Evolutionary conservation across 331 rosid species (phyloP).

Genomic region (Saraca asoca): DNA sequence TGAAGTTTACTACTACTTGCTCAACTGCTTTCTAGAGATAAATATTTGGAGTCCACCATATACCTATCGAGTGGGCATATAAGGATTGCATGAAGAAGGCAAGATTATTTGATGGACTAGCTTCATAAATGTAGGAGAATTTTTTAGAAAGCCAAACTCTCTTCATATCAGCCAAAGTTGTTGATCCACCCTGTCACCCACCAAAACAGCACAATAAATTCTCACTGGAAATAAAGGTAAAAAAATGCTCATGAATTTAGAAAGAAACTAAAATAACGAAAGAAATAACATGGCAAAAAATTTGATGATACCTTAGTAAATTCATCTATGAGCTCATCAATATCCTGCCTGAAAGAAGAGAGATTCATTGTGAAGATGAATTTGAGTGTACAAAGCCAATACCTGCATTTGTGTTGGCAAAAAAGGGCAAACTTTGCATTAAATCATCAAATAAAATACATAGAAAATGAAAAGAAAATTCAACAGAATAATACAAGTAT

Average conservation of each 20-base stretch:
- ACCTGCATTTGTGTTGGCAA: constrained; percentile 7
- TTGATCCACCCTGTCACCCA: constrained; percentile 52
- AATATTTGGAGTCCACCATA: neutral
- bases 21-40: constrained; percentile 2
- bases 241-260: neutral
- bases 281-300: neutral
- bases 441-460: constrained; percentile 5
- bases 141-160: constrained; percentile 74
- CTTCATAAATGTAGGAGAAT: constrained; percentile 78
- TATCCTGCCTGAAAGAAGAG: constrained; percentile 60
- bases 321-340: constrained; percentile 72
- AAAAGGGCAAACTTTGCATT: neutral
- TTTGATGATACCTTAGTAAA: constrained; percentile 49
- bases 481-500: constrained; percentile 3
- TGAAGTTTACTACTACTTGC: constrained; percentile 1
- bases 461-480: neutral
- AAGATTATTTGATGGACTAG: constrained; percentile 63
- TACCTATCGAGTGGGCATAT: constrained; percentile 77
- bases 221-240: constrained; percentile 23
- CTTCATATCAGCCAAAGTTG: constrained; percentile 67
- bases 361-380: constrained; percentile 45
- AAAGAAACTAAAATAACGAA: constrained; percentile 18
- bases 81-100: constrained; percentile 93
- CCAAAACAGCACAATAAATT: constrained; percentile 27
- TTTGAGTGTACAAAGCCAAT: constrained; percentile 23